phyloP scores from a whole-genome alignment of 1,284 basidiomycete genomes.

The Apiotrichum montevideense region DNA sequence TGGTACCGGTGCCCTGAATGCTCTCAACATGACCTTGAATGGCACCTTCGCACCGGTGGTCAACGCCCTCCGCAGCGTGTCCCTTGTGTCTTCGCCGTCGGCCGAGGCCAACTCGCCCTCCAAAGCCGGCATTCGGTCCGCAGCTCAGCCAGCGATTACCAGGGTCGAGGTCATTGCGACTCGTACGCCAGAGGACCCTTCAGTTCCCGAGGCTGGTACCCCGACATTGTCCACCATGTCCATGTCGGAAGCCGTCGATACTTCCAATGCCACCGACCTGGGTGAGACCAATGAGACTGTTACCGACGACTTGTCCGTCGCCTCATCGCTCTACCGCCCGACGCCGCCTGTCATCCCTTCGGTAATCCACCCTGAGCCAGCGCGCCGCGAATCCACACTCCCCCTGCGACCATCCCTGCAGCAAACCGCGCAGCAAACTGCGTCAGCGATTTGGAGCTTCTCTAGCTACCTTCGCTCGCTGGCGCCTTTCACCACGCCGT shows the following conservation, averaged over 20 bases:
- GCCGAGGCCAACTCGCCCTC: slow-evolving; percentile 7
- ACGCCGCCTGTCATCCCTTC: background rate
- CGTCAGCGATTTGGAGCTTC: slow-evolving; percentile 35
- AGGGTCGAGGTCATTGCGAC: slow-evolving; percentile 32
- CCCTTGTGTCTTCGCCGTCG: background rate
- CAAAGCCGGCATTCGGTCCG: slow-evolving; percentile 23
- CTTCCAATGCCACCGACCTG: slow-evolving; percentile 23
- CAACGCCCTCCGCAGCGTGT: slow-evolving; percentile 30
- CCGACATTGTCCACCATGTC: slow-evolving; percentile 41
- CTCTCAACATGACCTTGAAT: slow-evolving; percentile 15
- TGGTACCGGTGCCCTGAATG: slow-evolving; percentile 23
- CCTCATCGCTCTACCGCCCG: slow-evolving; percentile 14
- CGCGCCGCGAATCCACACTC: slow-evolving; percentile 9
- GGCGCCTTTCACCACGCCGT: slow-evolving; percentile 26
- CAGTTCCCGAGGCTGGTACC: slow-evolving; percentile 27
- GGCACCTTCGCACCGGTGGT: slow-evolving; percentile 28
- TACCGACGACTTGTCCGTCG: slow-evolving; percentile 29
- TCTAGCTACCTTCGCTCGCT: slow-evolving; percentile 37
- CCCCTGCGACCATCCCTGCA: slow-evolving; percentile 27
- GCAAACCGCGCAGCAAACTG: slow-evolving; percentile 17
- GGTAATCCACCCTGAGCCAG: background rate
- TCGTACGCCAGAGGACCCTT: slow-evolving; percentile 6
- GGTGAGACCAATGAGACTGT: slow-evolving; percentile 28
- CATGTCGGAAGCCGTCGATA: slow-evolving; percentile 37
- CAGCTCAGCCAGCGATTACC: slow-evolving; percentile 28